Evolutionary conservation across 2,329 filamentous ascomycete species (phyloP), one percentile per base, ranked within the genome.

Genomic region (Calonectria pauciramosa): DNA sequence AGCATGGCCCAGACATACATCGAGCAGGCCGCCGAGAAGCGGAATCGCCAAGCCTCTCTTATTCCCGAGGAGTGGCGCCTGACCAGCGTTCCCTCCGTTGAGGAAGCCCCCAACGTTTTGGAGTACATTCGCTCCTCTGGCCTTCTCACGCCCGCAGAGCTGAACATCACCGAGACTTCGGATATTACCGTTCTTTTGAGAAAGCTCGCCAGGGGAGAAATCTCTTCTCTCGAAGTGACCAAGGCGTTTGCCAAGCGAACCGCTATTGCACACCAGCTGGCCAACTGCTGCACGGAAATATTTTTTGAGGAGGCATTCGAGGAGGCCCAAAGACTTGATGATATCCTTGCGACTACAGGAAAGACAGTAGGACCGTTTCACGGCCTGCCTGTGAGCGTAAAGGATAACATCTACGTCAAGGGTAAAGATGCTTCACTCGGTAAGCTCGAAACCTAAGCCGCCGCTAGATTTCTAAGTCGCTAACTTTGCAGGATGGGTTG

Each of bases 261-360:
- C 11, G 68, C 67, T 3, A 64, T 74, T 16, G 60, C 68, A 6
- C 72, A 67, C 20, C 72, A 74, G 34, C 88, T 66, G 8, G 67
- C 68, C 8, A 63, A 70, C 41, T 74, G 72, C 32, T 64, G 64
- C 26, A 74, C 72, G 14, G 72, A 74, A 51, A 70, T 74, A 13
- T 52, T 67, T 28, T 74, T 71, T 28, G 68, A 74, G 28, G 41
- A 68, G 13, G 72, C 67, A 0, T 56, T 74, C 4, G 63, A 54
- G n/a, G 36, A 54, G n/a, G 72, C 72, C 3, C 47, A 34, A 26
- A 49, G 63, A 34, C 41, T 74, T 4, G 67, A 74, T 41, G 60
- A 74, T 18, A 52, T 63, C 28, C 59, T 71, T n/a, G 51, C 65
- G n/a, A 41, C 34, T 4, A 69, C 69, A 9, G 72, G 72, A 32